A percentile compares a stretch with the other conserved stretches of the same genome.
Evolutionary conservation across 345 rosid genomes (phyloP).

Genomic region (Syzygium oleosum): DNA sequence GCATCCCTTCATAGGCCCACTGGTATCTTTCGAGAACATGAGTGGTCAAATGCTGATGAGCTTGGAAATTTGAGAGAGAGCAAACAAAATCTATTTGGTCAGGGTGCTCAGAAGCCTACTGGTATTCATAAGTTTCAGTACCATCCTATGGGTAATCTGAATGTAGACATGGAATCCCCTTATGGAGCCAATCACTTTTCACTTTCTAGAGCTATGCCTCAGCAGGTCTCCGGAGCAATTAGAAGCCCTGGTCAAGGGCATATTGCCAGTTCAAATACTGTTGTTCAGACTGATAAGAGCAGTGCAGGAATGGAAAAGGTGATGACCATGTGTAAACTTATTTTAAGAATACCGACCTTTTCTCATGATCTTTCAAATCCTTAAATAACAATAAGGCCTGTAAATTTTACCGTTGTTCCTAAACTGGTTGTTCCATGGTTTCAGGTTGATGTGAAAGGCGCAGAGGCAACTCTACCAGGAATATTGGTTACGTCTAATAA

Average conservation of each 20-base stretch:
- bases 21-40: constrained; percentile 28
- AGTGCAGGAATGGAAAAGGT: constrained; percentile 44
- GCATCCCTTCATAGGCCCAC: constrained; percentile 16
- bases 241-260: not conserved
- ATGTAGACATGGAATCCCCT: constrained; percentile 36
- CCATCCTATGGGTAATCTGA: constrained; percentile 87
- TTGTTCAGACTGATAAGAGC: constrained; percentile 26
- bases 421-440: not conserved
- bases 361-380: not conserved
- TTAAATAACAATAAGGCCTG: not conserved
- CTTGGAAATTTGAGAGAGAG: constrained; percentile 24
- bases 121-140: constrained; percentile 66
- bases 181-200: constrained; percentile 20
- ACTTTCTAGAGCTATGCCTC: constrained; percentile 16
- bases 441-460: constrained; percentile 29
- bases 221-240: constrained; percentile 24
- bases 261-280: not conserved
- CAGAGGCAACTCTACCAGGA: constrained; percentile 29
- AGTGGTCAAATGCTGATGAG: constrained; percentile 36
- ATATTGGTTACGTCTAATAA: constrained; percentile 27
- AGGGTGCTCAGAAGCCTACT: constrained; percentile 27
- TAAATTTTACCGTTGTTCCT: not conserved
- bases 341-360: not conserved
- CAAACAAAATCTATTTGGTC: constrained; percentile 39
- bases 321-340: not conserved